Evolutionary conservation across 805 yeast genomes (phyloP), one percentile per base, ranked within the genome.

Genomic region (Ogataea angusta): DNA sequence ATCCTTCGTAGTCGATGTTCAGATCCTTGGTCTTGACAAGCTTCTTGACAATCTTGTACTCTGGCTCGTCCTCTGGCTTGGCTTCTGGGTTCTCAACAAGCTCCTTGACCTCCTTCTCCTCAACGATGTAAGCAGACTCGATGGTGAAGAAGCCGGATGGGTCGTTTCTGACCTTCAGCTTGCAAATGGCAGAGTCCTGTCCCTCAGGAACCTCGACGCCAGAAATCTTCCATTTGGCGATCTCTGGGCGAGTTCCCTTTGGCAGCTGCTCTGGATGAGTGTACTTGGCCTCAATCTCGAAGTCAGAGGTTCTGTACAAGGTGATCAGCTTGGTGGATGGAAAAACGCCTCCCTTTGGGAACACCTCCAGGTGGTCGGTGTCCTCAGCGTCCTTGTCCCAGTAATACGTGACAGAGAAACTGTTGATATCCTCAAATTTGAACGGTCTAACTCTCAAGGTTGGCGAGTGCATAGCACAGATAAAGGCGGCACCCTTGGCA

Each of bases 401-500:
- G 69, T 69, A 78, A 80, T 88, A 93, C 29, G 97, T 84, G 52
- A 93, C 96, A 21, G 96, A 81, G 80, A 78, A 78, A 60, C 81
- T 84, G 80, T 90, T 91, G 66, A 81, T 71, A 67, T 93, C 99
- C 73, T 91, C 96, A 64, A 90, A 93, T 72, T 91, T 91, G 84
- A 93, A 93, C 54, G 96, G 96, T 72, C 98, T 85, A 39, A 93
- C 99, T 73, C 99, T 86, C 59, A 93, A 80, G 52, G 97, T 90
- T 69, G 99, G 99, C 25, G 98, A 91, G 76, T 90, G 98, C 73
- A 89, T 86, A 54, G 99, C 99, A 69, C 99, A 93, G 61, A 93
- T 85, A 70, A 93, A 93, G 35, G 99, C 96, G 59, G 96, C 95
- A 75, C 99, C 99, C 69, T 91, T 87, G 42, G 99, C 98, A 65